These are phyloP conservation scores for Suhomyces yuchorum DNA, from an alignment of 1,139 yeast species.

Conservation along the genomic window DNA sequence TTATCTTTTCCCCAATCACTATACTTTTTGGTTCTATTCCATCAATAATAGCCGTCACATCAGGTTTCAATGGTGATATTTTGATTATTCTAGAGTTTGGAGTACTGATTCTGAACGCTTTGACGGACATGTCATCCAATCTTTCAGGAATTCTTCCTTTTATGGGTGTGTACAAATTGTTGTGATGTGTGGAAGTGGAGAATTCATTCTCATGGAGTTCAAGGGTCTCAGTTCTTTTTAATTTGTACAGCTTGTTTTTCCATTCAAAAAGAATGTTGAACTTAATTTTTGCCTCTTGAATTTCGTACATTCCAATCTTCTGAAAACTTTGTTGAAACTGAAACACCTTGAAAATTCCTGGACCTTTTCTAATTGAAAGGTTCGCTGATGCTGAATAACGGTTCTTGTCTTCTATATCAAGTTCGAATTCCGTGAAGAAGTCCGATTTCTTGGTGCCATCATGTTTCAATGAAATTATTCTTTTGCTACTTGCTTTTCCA, in stretches of 20 bases:
- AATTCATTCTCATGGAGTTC: conserved; percentile 1
- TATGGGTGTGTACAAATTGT: background rate
- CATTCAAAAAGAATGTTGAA: conserved; percentile 7
- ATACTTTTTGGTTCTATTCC: conserved; percentile 13
- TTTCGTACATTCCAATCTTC: conserved; percentile 27
- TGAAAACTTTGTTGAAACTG: conserved; percentile 28
- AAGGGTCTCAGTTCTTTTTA: conserved; percentile 15
- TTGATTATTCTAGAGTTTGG: conserved; percentile 11
- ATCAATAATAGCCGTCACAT: conserved; percentile 12
- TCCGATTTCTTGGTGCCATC: background rate
- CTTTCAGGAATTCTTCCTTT: background rate
- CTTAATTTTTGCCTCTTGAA: conserved; percentile 20
- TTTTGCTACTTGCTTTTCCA: conserved; percentile 10
- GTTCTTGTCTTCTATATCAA: background rate
- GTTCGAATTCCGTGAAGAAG: background rate
- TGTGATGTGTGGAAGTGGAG: conserved; percentile 5
- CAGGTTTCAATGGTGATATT: conserved; percentile 22
- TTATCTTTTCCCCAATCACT: conserved; percentile 34
- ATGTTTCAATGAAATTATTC: conserved; percentile 8
- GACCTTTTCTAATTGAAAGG: background rate
- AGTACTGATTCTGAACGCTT: conserved; percentile 8
- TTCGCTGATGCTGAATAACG: background rate
- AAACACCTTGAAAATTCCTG: conserved; percentile 19
- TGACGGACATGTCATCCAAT: conserved; percentile 1
- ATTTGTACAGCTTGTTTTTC: background rate